phyloP scores from a whole-genome alignment of 768 basidiomycete species.

The Gautieria morchelliformis region DNA sequence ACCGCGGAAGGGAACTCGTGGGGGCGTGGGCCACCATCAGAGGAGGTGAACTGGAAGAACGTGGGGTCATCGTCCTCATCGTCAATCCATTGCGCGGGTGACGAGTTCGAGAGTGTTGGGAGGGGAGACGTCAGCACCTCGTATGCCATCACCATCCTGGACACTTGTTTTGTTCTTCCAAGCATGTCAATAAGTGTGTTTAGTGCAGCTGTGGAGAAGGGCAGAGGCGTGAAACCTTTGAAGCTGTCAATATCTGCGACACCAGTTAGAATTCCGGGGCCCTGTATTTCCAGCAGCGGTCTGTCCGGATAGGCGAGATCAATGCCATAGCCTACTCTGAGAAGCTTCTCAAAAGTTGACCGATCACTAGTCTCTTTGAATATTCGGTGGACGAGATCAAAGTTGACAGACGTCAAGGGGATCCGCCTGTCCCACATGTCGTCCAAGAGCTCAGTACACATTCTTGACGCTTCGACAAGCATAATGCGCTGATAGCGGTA shows the following conservation, averaged over 20 bases:
- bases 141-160: conserved; percentile 64
- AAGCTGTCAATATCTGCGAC: background rate
- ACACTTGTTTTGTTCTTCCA: conserved; percentile 47
- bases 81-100: conserved; percentile 41
- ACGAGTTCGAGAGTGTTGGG: conserved; percentile 35
- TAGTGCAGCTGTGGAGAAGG: conserved; percentile 55
- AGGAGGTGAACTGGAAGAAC: conserved; percentile 9
- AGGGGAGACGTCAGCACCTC: conserved; percentile 71
- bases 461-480: conserved; percentile 33
- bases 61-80: conserved; percentile 49
- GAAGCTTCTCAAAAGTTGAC: conserved; percentile 44
- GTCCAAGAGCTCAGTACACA: conserved; percentile 40
- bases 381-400: conserved; percentile 62
- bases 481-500: conserved; percentile 26
- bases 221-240: conserved; percentile 22
- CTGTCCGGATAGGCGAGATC: conserved; percentile 70
- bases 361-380: conserved; percentile 54
- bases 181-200: conserved; percentile 68
- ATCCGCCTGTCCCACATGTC: conserved; percentile 44
- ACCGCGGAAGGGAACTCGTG: conserved; percentile 37
- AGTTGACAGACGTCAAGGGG: conserved; percentile 45
- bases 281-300: conserved; percentile 39
- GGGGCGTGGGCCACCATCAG: background rate
- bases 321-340: conserved; percentile 66
- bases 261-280: conserved; percentile 11